These are phyloP conservation scores for Aspergillus melleus DNA, from an alignment of 2,329 filamentous ascomycete genomes.

Conservation along the genomic window DNA sequence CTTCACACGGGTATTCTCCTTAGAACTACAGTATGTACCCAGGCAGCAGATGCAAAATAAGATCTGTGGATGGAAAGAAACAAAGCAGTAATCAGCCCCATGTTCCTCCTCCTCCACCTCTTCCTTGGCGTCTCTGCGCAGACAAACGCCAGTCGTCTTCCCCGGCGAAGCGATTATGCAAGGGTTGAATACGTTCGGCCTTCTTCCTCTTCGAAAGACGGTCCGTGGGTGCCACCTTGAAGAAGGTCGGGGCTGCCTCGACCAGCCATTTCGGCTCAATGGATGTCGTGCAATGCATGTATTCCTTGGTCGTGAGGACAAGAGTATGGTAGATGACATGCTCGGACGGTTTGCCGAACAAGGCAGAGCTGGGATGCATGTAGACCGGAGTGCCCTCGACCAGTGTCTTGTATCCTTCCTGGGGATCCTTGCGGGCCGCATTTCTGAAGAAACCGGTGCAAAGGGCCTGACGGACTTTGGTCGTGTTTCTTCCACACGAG, in stretches of 20 bases:
- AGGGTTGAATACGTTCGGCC: slow-evolving; percentile 89
- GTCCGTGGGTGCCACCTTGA: slow-evolving; percentile 91
- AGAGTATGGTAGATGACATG: slow-evolving; percentile 85
- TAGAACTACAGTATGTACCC: slow-evolving; percentile 4
- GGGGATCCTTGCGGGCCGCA: slow-evolving; percentile 87
- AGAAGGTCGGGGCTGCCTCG: slow-evolving; percentile 96
- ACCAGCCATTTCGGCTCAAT: slow-evolving; percentile 96
- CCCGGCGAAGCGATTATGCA: slow-evolving; percentile 88
- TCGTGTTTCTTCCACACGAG: slow-evolving; percentile 84
- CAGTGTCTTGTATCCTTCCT: slow-evolving; percentile 96
- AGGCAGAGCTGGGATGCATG: slow-evolving; percentile 83
- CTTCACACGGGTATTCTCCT: slow-evolving; percentile 6
- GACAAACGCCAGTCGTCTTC: slow-evolving; percentile 95
- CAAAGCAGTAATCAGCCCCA: slow-evolving; percentile 61
- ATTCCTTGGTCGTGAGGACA: slow-evolving; percentile 71
- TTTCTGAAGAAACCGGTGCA: slow-evolving; percentile 97
- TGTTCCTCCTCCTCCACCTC: slow-evolving; percentile 85
- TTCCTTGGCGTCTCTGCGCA: slow-evolving; percentile 79
- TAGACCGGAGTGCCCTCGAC: slow-evolving; percentile 94
- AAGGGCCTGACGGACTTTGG: slow-evolving; percentile 82
- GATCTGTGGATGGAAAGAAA: background rate
- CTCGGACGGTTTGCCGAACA: slow-evolving; percentile 95
- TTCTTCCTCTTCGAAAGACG: slow-evolving; percentile 86
- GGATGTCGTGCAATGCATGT: slow-evolving; percentile 90
- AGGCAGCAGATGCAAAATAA: slow-evolving; percentile 1